Base-by-base conservation (phyloP, 2,329 filamentous ascomycete species). In the Aquanectria penicillioides region DNA sequence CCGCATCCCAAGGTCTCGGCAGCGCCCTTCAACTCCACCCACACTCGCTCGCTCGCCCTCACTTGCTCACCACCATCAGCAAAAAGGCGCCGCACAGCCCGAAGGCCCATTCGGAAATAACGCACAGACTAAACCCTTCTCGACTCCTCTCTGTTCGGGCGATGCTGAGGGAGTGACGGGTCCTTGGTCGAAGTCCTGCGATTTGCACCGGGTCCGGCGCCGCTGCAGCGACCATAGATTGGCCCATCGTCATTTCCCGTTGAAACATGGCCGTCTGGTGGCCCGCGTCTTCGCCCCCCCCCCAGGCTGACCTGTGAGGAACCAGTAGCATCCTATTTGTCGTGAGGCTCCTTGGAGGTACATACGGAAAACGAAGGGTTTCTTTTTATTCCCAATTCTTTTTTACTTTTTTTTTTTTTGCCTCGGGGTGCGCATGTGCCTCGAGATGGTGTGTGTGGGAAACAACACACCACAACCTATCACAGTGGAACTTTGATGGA, bases 231-330 rank as follows among this genome's bases (percentile, higher is more conserved):
- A 51, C 57, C 62, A 66, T 62, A 65, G 63, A 69, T 69, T 69
- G 67, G 65, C 65, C 65, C 61, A 67, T 68, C 52, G 41, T 69
- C 67, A 69, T 69, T 69, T 69, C 67, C 66, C 66, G 56, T 59
- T 68, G 67, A 69, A 69, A 69, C 67, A 69, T 67, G 67, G 66
- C 64, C 59, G 63, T 65, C 65, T 69, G 61, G 60, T 66, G 66
- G 66, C 62, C 41, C 41, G 41, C 41, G 41, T 46, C 41, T 31
- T 46, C 41, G n/a, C n/a, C 41, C 41, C 41, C 41, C 29, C 26
- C 28, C 28, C 33, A 28, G 17, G 26, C 23, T 54, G 41, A 20
- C 50, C 34, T 26, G 50, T 36, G 50, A 20, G 26, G 13, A 43
- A 36, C 50, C 38, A 56, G 56, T 44, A 17, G 26, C 26, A 28